phyloP scores from a whole-genome alignment of 225 moss, liverwort and hornwort genomes.

The Sphagnum contortum region DNA sequence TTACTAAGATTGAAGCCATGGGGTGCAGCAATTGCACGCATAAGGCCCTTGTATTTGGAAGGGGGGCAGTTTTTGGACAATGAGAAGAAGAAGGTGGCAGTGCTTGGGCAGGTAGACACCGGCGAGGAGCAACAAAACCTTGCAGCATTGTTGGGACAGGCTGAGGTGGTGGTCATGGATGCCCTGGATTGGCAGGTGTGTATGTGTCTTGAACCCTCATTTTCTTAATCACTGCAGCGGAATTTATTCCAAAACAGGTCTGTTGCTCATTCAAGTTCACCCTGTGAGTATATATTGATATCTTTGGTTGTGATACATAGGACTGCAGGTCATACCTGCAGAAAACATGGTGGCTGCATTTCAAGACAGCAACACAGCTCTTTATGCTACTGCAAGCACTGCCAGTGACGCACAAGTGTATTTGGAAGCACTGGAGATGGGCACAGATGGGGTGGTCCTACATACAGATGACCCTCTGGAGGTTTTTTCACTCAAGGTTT shows the following conservation, averaged over 20 bases:
- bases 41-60: slow-evolving; percentile 48
- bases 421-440: slow-evolving; percentile 37
- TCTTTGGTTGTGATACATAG: no score
- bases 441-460: slow-evolving; percentile 46
- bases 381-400: slow-evolving; percentile 66
- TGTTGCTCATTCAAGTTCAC: no score
- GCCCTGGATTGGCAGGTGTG: slow-evolving; percentile 87
- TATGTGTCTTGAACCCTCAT: no score
- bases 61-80: slow-evolving; percentile 57
- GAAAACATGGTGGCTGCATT: slow-evolving; percentile 84
- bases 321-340: slow-evolving; percentile 64
- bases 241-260: no score
- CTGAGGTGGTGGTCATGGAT: slow-evolving; percentile 75
- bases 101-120: slow-evolving; percentile 69
- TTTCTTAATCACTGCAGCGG: no score
- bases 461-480: slow-evolving; percentile 35
- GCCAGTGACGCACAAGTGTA: slow-evolving; percentile 80
- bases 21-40: slow-evolving; percentile 61
- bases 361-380: slow-evolving; percentile 64
- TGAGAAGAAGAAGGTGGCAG: slow-evolving; percentile 52
- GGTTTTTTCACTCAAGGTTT: slow-evolving; percentile 30
- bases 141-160: slow-evolving; percentile 52
- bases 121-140: slow-evolving; percentile 73
- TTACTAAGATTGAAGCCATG: no score
- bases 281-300: no score